phyloP scores from a whole-genome alignment of 2,329 filamentous ascomycete species.

The Paraconiothyrium sp. region DNA sequence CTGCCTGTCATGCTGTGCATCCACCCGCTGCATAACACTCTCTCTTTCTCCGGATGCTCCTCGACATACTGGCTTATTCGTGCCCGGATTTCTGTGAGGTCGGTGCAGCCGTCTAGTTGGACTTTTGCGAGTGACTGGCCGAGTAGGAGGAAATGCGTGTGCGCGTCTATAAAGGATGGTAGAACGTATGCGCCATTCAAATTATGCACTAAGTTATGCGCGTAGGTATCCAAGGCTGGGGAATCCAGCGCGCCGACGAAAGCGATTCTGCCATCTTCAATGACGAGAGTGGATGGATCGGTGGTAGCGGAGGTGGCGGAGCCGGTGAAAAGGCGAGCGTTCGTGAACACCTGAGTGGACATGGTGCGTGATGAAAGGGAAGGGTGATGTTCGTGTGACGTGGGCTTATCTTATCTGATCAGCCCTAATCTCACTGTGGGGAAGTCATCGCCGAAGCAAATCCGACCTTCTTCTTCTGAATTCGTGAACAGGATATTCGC shows the following conservation, averaged over 20 bases:
- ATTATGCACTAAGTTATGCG: constrained; percentile 38
- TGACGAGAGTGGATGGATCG: constrained; percentile 48
- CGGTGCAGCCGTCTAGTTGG: constrained; percentile 57
- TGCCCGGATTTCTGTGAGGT: constrained; percentile 60
- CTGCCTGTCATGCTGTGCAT: constrained; percentile 65
- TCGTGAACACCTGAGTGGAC: constrained; percentile 34
- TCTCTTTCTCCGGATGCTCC: constrained; percentile 55
- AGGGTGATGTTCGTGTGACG: not conserved
- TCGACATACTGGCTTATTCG: constrained; percentile 58
- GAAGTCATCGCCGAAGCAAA: no score
- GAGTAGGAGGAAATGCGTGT: constrained; percentile 66
- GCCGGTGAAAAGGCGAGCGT: constrained; percentile 37
- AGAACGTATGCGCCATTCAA: constrained; percentile 55
- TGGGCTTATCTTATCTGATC: constrained; percentile 16
- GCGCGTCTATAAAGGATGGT: constrained; percentile 67
- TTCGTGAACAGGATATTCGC: no score
- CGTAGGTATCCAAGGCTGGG: constrained; percentile 39
- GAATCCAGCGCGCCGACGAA: constrained; percentile 49
- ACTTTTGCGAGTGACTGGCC: constrained; percentile 65
- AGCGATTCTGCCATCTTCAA: constrained; percentile 53
- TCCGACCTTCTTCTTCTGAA: no score
- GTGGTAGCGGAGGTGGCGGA: not conserved
- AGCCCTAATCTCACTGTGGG: not conserved
- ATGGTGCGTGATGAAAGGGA: constrained; percentile 1
- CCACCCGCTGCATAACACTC: constrained; percentile 65